Conservation (phyloP, 257 asterid species). For the Fraxinus excelsior region DNA sequence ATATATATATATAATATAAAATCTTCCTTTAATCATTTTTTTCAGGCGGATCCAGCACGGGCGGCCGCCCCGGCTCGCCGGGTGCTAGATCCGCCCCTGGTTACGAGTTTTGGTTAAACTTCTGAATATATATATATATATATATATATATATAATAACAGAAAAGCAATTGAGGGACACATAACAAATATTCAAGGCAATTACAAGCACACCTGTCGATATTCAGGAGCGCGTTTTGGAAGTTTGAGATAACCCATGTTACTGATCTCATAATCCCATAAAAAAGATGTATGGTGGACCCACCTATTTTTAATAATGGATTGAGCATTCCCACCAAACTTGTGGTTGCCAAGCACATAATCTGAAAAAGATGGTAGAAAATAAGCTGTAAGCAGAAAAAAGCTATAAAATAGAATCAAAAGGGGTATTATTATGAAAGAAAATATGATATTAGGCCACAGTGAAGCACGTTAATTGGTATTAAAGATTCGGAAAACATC, state of each 20-base stretch:
- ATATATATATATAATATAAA: no score
- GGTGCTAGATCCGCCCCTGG: no score
- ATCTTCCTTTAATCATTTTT: no score
- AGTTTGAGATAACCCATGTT: conserved; percentile 86
- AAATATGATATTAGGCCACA: not conserved
- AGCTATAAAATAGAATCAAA: not conserved
- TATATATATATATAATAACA: not conserved
- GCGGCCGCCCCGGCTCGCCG: no score
- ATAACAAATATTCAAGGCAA: not conserved
- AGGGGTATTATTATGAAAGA: not conserved
- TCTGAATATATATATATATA: not conserved
- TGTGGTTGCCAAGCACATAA: conserved; percentile 75
- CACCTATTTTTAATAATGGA: conserved; percentile 81
- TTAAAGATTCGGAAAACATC: not conserved
- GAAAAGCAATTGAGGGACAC: not conserved
- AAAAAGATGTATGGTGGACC: conserved; percentile 90
- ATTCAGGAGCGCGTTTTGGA: conserved; percentile 77
- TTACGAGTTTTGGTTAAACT: not conserved
- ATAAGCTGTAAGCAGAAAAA: not conserved
- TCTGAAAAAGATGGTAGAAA: conserved; percentile 42
- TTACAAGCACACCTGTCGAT: conserved; percentile 62
- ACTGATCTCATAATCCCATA: conserved; percentile 75
- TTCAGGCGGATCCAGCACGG: no score
- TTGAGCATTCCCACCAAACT: conserved; percentile 97
- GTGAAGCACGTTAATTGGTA: not conserved